Conservation (phyloP, 495 filamentous ascomycete genomes). For the Haplographium delicatum region DNA sequence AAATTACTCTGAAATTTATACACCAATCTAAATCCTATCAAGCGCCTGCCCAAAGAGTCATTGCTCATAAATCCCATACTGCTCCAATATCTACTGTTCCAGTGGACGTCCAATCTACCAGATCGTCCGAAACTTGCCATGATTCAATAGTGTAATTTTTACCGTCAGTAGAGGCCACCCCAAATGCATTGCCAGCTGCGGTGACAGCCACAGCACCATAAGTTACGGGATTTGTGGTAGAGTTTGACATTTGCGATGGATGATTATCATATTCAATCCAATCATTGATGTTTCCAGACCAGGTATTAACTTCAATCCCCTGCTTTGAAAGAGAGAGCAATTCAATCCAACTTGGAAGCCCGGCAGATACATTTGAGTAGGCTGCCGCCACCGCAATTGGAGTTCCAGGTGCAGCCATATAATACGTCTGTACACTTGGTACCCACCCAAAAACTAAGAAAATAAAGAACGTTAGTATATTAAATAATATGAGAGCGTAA, state of each 20-base stretch:
- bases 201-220: constrained; percentile 21
- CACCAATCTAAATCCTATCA: too few species aligned
- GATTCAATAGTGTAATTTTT: constrained; percentile 16
- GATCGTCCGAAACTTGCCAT: constrained; percentile 22
- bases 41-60: too few species aligned
- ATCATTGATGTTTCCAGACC: constrained; percentile 15
- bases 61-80: constrained; percentile 18
- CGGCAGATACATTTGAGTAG: constrained; percentile 14
- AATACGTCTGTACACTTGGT: constrained; percentile 13
- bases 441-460: constrained; percentile 19
- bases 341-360: constrained; percentile 23
- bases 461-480: too few species aligned
- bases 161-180: constrained; percentile 12
- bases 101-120: constrained; percentile 18
- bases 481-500: background rate
- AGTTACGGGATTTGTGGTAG: constrained; percentile 4
- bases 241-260: constrained; percentile 22
- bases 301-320: constrained; percentile 23
- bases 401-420: constrained; percentile 10
- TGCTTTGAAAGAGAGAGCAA: constrained; percentile 14
- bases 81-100: constrained; percentile 20
- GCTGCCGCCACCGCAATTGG: constrained; percentile 22
- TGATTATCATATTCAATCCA: constrained; percentile 17
- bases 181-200: constrained; percentile 22
- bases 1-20: too few species aligned